Percentiles rank a stretch among this genome's conserved stretches.
Conservation (phyloP, 1,284 basidiomycete species). For the Clitocybe nebularis region DNA sequence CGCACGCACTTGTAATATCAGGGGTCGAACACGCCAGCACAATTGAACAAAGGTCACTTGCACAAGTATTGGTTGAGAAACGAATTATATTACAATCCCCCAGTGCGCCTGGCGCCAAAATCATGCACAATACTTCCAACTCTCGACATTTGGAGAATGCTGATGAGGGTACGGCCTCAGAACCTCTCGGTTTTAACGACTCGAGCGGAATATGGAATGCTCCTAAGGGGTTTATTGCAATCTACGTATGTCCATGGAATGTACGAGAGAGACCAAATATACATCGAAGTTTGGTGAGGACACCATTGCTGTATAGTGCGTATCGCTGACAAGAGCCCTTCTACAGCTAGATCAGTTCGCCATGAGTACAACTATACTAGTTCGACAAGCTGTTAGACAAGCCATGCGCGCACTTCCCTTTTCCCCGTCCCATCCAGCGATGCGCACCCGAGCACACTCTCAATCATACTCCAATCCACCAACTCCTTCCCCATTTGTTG, state of each 20-base stretch:
- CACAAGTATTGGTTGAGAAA: slow-evolving; percentile 49
- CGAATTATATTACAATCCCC: slow-evolving; percentile 48
- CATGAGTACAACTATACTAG: slow-evolving; percentile 60
- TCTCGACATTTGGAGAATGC: no score
- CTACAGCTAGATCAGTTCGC: slow-evolving; percentile 71
- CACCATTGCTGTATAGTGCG: slow-evolving; percentile 8
- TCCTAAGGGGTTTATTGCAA: slow-evolving; percentile 66
- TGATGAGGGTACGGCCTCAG: slow-evolving; percentile 26
- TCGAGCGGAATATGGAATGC: slow-evolving; percentile 48
- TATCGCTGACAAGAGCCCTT: not conserved
- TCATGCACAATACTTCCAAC: no score
- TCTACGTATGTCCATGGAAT: slow-evolving; percentile 68
- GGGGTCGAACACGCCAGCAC: slow-evolving; percentile 59
- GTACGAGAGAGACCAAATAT: slow-evolving; percentile 59
- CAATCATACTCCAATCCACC: slow-evolving; percentile 28
- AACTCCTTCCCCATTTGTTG: slow-evolving; percentile 24
- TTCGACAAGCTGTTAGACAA: slow-evolving; percentile 37
- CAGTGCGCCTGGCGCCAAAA: no score
- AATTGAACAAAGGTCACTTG: slow-evolving; percentile 56
- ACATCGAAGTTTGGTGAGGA: slow-evolving; percentile 56
- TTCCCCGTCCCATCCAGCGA: slow-evolving; percentile 20
- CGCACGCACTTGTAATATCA: slow-evolving; percentile 64
- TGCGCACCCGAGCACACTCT: slow-evolving; percentile 21
- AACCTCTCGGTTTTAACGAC: slow-evolving; percentile 22
- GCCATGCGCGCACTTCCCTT: slow-evolving; percentile 31